A percentile compares a stretch with the other conserved stretches of the same genome.
Conservation (phyloP, 2,329 filamentous ascomycete genomes). For the Epichloe sp. region DNA sequence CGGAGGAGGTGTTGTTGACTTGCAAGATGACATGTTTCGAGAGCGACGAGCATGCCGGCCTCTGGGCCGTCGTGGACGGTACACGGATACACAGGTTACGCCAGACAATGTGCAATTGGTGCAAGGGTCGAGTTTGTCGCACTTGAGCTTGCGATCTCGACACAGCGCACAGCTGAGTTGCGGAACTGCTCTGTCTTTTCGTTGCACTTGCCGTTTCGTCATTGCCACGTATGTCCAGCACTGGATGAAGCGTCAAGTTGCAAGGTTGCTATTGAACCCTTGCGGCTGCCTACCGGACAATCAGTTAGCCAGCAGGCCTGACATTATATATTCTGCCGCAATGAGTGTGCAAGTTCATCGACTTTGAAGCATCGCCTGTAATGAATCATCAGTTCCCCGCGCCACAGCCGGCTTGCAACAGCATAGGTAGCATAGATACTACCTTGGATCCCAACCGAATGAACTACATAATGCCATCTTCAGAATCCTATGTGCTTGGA, state of each 20-base stretch:
- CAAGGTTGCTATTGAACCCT: background rate
- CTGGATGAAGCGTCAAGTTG: background rate
- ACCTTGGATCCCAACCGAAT: background rate
- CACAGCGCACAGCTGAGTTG: constrained; percentile 9
- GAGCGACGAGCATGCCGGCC: constrained; percentile 9
- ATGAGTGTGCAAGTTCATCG: background rate
- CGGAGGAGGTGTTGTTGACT: background rate
- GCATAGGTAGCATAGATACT: background rate
- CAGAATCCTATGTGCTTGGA: background rate
- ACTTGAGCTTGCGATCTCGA: constrained; percentile 12
- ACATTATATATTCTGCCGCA: background rate
- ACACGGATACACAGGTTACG: constrained; percentile 7
- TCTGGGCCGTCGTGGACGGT: constrained; percentile 8
- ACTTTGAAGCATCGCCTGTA: background rate
- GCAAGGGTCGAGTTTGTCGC: constrained; percentile 12
- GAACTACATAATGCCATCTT: background rate
- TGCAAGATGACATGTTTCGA: background rate
- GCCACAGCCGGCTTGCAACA: background rate
- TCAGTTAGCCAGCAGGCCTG: background rate
- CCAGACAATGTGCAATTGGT: constrained; percentile 9
- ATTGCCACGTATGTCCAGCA: constrained; percentile 1
- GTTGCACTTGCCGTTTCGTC: constrained; percentile 1
- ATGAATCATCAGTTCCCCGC: background rate
- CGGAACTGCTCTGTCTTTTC: constrained; percentile 3
- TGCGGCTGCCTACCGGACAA: background rate